Conservation (phyloP, 768 basidiomycete genomes). For the Mycena olivaceomarginata region DNA sequence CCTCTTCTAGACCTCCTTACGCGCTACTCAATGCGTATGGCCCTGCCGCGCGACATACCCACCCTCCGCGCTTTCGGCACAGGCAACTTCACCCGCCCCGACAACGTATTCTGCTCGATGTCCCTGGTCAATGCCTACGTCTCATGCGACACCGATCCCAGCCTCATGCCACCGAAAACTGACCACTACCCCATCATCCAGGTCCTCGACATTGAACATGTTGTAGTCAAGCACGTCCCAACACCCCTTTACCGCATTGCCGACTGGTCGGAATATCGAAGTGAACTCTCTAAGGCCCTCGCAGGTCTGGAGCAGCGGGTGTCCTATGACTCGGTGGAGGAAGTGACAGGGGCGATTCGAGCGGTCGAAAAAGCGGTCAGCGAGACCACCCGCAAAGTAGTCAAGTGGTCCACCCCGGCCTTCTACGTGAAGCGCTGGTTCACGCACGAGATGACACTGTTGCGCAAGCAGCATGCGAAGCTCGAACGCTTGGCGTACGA, state of each 20-base stretch:
- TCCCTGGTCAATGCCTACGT: too few relatives aligned
- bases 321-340: too few relatives aligned
- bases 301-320: too few relatives aligned
- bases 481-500: too few relatives aligned
- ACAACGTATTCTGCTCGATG: too few relatives aligned
- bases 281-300: not conserved
- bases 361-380: too few relatives aligned
- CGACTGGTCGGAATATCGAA: constrained; percentile 55
- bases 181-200: constrained; percentile 65
- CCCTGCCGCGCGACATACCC: constrained; percentile 42
- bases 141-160: not conserved
- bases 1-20: constrained; percentile 51
- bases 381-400: too few relatives aligned
- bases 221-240: constrained; percentile 19
- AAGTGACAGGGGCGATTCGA: too few relatives aligned
- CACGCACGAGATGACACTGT: constrained; percentile 49
- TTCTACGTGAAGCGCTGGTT: constrained; percentile 55
- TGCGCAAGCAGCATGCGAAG: constrained; percentile 41
- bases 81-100: too few relatives aligned
- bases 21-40: constrained; percentile 55
- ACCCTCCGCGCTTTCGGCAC: too few relatives aligned
- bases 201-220: constrained; percentile 46
- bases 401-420: too few relatives aligned
- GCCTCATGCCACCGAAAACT: constrained; percentile 43
- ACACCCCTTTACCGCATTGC: constrained; percentile 31